These are phyloP conservation scores for Aphanocladium album DNA, from an alignment of 2,329 filamentous ascomycete species.

Conservation along the genomic window DNA sequence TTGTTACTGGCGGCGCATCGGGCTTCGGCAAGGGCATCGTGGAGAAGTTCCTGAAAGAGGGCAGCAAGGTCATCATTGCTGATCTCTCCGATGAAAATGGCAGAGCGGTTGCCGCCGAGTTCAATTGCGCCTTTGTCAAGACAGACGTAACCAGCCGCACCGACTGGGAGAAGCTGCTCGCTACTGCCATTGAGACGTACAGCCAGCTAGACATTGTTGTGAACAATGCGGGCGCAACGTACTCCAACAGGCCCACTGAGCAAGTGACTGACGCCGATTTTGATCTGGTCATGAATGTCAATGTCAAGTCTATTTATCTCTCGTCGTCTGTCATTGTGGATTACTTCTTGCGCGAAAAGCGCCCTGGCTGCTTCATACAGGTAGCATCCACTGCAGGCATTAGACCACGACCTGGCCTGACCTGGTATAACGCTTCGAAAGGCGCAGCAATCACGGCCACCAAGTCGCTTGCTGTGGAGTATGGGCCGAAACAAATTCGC, in stretches of 20 bases:
- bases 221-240: slow-evolving; percentile 57
- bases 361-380: slow-evolving; percentile 58
- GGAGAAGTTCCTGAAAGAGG: slow-evolving; percentile 53
- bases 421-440: slow-evolving; percentile 68
- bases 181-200: slow-evolving; percentile 39
- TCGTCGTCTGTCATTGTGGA: slow-evolving; percentile 55
- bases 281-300: slow-evolving; percentile 61
- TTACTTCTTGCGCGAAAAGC: slow-evolving; percentile 53
- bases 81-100: slow-evolving; percentile 54
- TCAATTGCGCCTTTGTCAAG: slow-evolving; percentile 38
- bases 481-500: slow-evolving; percentile 64
- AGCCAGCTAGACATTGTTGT: slow-evolving; percentile 53
- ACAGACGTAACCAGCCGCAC: slow-evolving; percentile 47
- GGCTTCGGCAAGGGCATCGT: slow-evolving; percentile 62
- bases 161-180: slow-evolving; percentile 49
- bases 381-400: slow-evolving; percentile 59
- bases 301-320: slow-evolving; percentile 62
- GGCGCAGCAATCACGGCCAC: slow-evolving; percentile 58
- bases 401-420: slow-evolving; percentile 56
- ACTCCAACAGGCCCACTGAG: slow-evolving; percentile 56
- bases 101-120: slow-evolving; percentile 38
- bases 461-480: slow-evolving; percentile 63
- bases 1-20: slow-evolving; percentile 51
- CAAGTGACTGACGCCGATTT: slow-evolving; percentile 63
- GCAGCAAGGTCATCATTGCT: slow-evolving; percentile 55